Conservation (phyloP, 1,284 basidiomycete genomes). For the Clitocybe nebularis region DNA sequence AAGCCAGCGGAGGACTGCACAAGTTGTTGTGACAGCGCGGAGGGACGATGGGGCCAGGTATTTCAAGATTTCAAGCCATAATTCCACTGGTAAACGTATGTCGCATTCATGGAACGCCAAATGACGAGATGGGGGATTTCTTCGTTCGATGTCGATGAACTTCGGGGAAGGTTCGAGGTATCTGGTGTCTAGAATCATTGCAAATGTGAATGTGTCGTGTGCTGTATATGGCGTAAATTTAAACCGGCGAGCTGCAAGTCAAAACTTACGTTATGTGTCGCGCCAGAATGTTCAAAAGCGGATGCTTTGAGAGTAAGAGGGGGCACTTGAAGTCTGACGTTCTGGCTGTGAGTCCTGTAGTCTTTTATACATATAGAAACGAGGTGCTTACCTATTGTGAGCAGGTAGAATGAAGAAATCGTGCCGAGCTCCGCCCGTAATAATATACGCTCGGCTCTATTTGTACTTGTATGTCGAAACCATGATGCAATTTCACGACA, state of each 20-base stretch:
- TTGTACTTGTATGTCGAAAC: slow-evolving; percentile 10
- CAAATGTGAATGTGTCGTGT: background rate
- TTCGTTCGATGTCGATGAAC: background rate
- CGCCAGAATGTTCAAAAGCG: background rate
- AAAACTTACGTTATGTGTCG: background rate
- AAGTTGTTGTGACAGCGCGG: slow-evolving; percentile 12
- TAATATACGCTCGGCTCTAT: slow-evolving; percentile 3
- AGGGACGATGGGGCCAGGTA: slow-evolving; percentile 9
- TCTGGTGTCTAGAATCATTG: background rate
- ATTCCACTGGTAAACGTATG: slow-evolving; percentile 13
- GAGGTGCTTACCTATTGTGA: background rate
- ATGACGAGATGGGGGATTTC: background rate
- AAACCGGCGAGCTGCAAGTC: background rate
- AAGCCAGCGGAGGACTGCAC: slow-evolving; percentile 15
- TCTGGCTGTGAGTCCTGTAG: background rate
- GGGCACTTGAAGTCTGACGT: too few species aligned
- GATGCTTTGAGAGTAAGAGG: background rate
- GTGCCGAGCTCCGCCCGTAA: slow-evolving; percentile 9
- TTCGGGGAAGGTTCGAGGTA: background rate
- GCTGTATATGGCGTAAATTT: background rate
- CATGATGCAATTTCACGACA: slow-evolving; percentile 12
- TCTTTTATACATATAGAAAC: background rate
- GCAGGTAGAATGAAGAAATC: too few species aligned
- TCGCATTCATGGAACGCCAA: background rate
- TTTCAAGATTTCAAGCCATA: slow-evolving; percentile 18